phyloP scores from a whole-genome alignment of 1,284 basidiomycete genomes.

The Ceratobasidium sp. region DNA sequence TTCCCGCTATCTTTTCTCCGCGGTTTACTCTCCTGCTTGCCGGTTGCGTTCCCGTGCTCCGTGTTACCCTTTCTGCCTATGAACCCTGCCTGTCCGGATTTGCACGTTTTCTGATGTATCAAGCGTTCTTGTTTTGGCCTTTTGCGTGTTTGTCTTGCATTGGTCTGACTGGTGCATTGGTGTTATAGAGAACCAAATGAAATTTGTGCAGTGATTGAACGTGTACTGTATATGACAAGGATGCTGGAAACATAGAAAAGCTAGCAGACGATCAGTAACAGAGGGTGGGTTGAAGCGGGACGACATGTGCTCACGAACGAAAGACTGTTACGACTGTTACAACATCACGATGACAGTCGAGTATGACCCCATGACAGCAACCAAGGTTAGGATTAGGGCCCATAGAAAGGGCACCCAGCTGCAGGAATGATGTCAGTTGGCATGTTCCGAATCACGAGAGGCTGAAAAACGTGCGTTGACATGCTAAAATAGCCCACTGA shows the following conservation, averaged over 20 bases:
- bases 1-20: slow-evolving; percentile 27
- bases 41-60: not conserved
- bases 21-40: slow-evolving; percentile 14
- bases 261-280: not conserved
- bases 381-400: slow-evolving; percentile 40
- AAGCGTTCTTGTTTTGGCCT: slow-evolving; percentile 12
- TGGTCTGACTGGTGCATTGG: not conserved
- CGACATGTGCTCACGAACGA: not conserved
- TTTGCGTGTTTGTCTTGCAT: not conserved
- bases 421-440: not conserved
- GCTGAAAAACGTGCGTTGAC: slow-evolving; percentile 51
- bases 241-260: not conserved
- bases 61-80: not conserved
- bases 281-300: not conserved
- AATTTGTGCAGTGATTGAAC: slow-evolving; percentile 26
- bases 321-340: not conserved
- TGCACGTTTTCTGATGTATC: slow-evolving; percentile 26
- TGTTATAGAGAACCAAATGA: slow-evolving; percentile 13
- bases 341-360: slow-evolving; percentile 41
- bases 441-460: not conserved
- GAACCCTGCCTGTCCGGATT: not conserved
- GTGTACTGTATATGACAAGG: not conserved
- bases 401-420: slow-evolving; percentile 43
- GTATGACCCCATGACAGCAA: slow-evolving; percentile 43
- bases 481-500: slow-evolving; percentile 54